Evolutionary conservation across 1,284 basidiomycete genomes (phyloP).

Genomic region (Sanghuangporus baumii): DNA sequence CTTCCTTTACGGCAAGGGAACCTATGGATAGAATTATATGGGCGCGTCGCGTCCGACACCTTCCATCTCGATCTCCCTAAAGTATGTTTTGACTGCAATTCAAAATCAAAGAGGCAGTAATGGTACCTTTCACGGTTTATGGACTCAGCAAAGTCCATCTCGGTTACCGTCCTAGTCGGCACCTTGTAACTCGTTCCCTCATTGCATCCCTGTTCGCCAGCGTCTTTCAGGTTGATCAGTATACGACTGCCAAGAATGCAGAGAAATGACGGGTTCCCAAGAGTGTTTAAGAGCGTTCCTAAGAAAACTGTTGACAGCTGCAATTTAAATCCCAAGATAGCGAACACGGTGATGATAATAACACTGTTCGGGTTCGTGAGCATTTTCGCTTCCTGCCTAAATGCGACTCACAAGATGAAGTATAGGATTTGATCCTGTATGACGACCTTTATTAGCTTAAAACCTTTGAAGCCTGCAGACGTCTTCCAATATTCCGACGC

Average conservation of each 20-base stretch:
- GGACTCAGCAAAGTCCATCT: neutral
- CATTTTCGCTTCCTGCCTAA: neutral
- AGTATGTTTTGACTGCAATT: too few species aligned
- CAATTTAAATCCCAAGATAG: neutral
- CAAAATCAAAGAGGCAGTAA: too few species aligned
- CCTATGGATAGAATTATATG: too few species aligned
- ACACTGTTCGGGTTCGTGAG: neutral
- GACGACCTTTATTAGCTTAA: neutral
- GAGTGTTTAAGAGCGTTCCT: neutral
- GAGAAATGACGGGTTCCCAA: neutral
- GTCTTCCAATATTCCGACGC: neutral
- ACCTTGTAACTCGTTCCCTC: neutral
- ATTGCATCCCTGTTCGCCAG: neutral
- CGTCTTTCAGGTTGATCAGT: neutral
- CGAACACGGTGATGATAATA: neutral
- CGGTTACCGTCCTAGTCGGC: neutral
- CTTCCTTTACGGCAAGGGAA: too few species aligned
- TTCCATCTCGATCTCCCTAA: too few species aligned
- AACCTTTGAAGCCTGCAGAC: neutral
- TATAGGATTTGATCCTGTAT: slow-evolving; percentile 5
- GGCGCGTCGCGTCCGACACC: too few species aligned
- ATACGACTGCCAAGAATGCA: neutral
- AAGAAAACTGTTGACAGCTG: neutral
- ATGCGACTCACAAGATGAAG: neutral
- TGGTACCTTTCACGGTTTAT: too few species aligned